Percentiles rank a stretch among this genome's conserved stretches.
These are phyloP conservation scores for Alternaria longipes DNA, from an alignment of 2,329 filamentous ascomycete species.

Conservation along the genomic window DNA sequence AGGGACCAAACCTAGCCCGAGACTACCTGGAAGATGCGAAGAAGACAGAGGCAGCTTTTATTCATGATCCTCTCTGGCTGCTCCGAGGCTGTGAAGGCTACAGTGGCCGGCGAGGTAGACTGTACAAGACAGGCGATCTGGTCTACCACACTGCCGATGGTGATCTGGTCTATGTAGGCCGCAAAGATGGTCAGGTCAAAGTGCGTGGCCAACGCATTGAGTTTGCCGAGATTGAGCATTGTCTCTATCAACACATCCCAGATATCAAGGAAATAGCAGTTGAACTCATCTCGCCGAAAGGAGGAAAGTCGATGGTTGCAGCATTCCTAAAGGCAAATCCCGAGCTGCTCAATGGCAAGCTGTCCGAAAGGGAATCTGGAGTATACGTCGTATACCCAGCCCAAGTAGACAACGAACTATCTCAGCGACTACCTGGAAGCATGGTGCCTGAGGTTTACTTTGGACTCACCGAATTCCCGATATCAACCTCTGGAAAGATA, in stretches of 20 bases:
- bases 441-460: conserved; percentile 58
- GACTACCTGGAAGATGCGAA: conserved; percentile 30
- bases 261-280: too few species aligned
- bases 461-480: conserved; percentile 54
- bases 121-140: conserved; percentile 7
- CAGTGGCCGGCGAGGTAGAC: not conserved
- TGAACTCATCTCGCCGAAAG: too few species aligned
- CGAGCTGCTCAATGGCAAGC: too few species aligned
- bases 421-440: conserved; percentile 36
- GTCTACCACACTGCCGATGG: conserved; percentile 17
- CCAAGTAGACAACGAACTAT: not conserved
- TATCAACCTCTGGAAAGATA: conserved; percentile 56
- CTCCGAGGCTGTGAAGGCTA: not conserved
- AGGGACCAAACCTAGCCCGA: conserved; percentile 57
- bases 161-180: conserved; percentile 15
- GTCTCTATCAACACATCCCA: not conserved
- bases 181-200: conserved; percentile 30
- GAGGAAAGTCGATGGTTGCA: too few species aligned
- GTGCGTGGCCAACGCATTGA: conserved; percentile 27
- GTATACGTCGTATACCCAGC: too few species aligned
- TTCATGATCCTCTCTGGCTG: conserved; percentile 29
- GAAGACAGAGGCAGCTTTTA: conserved; percentile 43
- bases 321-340: too few species aligned
- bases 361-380: too few species aligned
- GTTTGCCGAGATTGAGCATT: conserved; percentile 21